Conservation (phyloP, 129 eudicot species). For the Apium graveolens region DNA sequence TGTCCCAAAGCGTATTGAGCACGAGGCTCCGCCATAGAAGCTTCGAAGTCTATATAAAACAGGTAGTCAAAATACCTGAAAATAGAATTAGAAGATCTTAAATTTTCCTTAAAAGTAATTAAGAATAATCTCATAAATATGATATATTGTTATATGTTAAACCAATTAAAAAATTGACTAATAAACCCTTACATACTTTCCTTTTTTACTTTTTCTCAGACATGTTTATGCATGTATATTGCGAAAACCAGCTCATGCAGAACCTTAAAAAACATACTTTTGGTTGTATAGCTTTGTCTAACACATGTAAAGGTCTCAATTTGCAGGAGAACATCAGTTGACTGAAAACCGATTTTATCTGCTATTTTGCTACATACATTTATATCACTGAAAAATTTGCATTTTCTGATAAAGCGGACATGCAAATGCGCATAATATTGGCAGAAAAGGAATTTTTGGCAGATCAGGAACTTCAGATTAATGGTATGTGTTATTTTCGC, state of each 20-base stretch:
- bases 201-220: neutral
- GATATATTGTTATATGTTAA: neutral
- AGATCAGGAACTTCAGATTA: neutral
- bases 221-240: no score
- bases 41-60: conserved; percentile 80
- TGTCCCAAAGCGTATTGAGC: conserved; percentile 80
- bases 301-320: neutral
- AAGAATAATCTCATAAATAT: neutral
- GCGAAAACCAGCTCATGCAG: neutral
- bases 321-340: neutral
- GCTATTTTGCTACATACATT: neutral
- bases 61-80: conserved; percentile 85
- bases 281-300: neutral
- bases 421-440: neutral
- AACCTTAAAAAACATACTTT: neutral
- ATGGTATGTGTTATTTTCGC: neutral
- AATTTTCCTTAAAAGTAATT: neutral
- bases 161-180: neutral
- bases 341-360: neutral
- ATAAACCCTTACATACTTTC: neutral
- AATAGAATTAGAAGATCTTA: neutral
- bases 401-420: neutral
- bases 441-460: neutral
- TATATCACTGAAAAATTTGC: neutral
- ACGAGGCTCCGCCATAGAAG: conserved; percentile 90